Evolutionary conservation across 805 yeast species (phyloP), one percentile per base, ranked within the genome.

Genomic region (Kodamaea kakaduensis): DNA sequence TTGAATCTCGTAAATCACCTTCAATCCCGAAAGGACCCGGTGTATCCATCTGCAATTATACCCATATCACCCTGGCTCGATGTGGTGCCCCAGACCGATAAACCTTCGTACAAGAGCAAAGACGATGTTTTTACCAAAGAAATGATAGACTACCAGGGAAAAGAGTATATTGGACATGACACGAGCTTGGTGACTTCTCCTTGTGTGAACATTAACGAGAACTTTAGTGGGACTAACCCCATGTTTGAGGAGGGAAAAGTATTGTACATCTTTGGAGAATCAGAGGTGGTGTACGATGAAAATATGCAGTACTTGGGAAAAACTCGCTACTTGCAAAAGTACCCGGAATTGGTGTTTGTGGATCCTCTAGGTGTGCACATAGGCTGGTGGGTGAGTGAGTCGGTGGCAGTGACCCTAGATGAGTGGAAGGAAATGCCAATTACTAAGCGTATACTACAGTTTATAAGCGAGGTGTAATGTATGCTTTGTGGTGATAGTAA

Each of bases 61-160:
- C 34, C 41, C 2, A 27, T 42, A 15, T 42, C 45, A 4, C 38
- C 45, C 12, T 36, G 28, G 36, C 22, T 42, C 12, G 37, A 42
- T 17, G 19, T 32, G 5, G 9, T 33, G 9, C 12, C 21, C 10
- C 12, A 16, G 3, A 33, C 30, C 10, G 17, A 15, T 16, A 20
- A 21, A 6, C 37, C 37, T 17, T 32, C 39, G 10, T 19, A 22
- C 27, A 23, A 23, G 14, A 24, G 13, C n/a, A 16, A 9, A 3
- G 3, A 14, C 10, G 45, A 42, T 17, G 22, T 34, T 10, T 36
- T 42, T 23, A 13, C 36, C 20, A 30, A 21, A 19, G 14, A 17
- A 2, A 17, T 25, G 25, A 23, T 22, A 7, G 15, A 24, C 13
- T 27, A 42, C 31, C 31, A 38, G 14, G 43, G 45, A 19, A 16